Base-by-base conservation (phyloP, 2,329 filamentous ascomycete species). In the Fusarium sp. region DNA sequence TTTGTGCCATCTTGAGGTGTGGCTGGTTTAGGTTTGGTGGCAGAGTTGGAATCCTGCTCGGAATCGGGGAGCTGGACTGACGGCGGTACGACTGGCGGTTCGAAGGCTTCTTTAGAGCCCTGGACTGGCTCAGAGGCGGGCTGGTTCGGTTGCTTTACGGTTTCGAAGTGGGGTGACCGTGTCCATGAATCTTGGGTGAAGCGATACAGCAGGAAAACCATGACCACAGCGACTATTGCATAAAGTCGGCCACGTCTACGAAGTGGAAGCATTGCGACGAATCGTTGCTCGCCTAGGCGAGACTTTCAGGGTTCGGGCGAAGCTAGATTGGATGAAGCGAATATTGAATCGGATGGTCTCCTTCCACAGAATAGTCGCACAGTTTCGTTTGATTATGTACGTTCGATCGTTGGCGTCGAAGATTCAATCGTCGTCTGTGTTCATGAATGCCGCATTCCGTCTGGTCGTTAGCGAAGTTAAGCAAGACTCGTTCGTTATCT, bases 211-310 rank as follows among this genome's bases (percentile, higher is more conserved):
- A 87, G 81, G 63, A 90, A 80, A 50, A 88, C 77, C 50, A 88
- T 77, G 58, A 89, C 76, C 65, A 86, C 77, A 56, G 88, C 84
- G 71, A 85, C 84, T 64, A 88, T 75, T 34, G 88, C 76, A 65
- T 90, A 88, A 59, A 89, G 81, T 62, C 89, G 85, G 74, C 90
- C 90, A 75, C 88, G 83, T 72, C 89, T 83, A 52, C 89, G 86
- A 60, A 69, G 67, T 13, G 86, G 77, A 84, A 91, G 88, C 72
- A 73, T 77, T 70, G 41, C 62, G 53, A 59, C 46, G 42, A 52
- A 49, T 64, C 50, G 65, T 62, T 50, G 69, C 70, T 75, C 74
- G 72, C 71, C 65, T 55, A 59, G 44, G 71, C 70, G 71, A 75
- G 72, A 50, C 71, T 75, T 69, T 57, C 49, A 41, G 28, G 20